phyloP scores from a whole-genome alignment of 257 asterid genomes.

The Przewalskia tangutica region DNA sequence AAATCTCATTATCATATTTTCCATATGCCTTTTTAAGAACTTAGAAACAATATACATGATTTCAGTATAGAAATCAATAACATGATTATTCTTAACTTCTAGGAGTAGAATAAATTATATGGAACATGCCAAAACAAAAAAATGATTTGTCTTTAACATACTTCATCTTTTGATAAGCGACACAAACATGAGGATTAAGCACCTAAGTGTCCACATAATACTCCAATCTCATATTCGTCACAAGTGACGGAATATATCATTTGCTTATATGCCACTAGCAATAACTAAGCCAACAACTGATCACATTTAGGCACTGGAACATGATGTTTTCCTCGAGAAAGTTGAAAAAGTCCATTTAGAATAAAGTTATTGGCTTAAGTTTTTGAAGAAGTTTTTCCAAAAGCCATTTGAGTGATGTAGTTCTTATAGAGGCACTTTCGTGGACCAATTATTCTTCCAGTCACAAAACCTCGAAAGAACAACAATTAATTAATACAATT shows the following conservation, averaged over 20 bases:
- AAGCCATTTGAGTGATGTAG: not conserved
- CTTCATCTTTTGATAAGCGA: not conserved
- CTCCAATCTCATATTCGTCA: not conserved
- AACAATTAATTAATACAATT: no score
- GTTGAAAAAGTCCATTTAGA: not conserved
- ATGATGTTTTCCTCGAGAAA: not conserved
- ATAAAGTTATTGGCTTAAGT: not conserved
- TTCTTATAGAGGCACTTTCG: not conserved
- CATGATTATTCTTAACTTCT: no score
- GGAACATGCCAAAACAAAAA: no score
- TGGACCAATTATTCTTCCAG: not conserved
- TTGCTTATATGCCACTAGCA: not conserved
- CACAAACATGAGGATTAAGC: not conserved
- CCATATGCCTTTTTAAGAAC: no score
- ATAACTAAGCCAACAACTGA: not conserved
- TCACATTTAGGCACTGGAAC: not conserved
- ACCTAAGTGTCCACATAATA: not conserved
- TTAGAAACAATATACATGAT: no score
- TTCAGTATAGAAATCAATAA: no score
- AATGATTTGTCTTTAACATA: no score
- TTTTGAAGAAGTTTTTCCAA: not conserved
- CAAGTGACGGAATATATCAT: not conserved
- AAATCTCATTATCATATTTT: no score
- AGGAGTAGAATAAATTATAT: no score
- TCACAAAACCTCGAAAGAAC: no score